Percentiles rank a stretch among this genome's conserved stretches.
Conservation (phyloP, 305 asterid species). For the Plantago lanceolata region DNA sequence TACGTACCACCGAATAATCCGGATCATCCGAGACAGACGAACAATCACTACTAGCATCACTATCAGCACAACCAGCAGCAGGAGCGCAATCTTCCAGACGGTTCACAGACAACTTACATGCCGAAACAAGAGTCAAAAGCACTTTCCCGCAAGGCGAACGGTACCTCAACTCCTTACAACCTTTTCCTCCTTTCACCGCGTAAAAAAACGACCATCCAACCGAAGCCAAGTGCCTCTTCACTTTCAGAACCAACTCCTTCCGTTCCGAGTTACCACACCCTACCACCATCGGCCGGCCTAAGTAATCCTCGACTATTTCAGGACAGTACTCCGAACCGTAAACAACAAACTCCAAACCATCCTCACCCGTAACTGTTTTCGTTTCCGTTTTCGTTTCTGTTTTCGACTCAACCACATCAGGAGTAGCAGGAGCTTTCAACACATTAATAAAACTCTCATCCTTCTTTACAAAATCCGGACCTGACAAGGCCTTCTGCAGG, state of each 20-base stretch:
- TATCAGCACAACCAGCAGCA: no score
- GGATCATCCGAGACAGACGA: not conserved
- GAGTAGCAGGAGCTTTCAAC: no score
- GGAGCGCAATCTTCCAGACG: not conserved
- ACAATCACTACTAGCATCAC: not conserved
- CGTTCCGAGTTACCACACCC: no score
- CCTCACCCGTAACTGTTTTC: no score
- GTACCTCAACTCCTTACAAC: slow-evolving; percentile 35
- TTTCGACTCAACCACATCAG: no score
- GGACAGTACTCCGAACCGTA: no score
- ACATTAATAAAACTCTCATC: no score
- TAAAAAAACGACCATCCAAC: slow-evolving; percentile 49
- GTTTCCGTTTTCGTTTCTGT: no score
- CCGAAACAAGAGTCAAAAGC: slow-evolving; percentile 50
- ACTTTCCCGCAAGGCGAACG: slow-evolving; percentile 42
- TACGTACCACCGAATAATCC: not conserved
- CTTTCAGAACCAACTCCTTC: slow-evolving; percentile 24
- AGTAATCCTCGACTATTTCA: no score
- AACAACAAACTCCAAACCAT: no score
- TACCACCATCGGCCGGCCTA: no score
- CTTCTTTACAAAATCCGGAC: not conserved
- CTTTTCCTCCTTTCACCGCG: slow-evolving; percentile 10
- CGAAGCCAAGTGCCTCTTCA: slow-evolving; percentile 53
- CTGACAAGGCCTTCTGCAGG: not conserved
- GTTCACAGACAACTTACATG: slow-evolving; percentile 41